Base-by-base conservation (phyloP, 1,284 basidiomycete species). In the Puccinia triticina region DNA sequence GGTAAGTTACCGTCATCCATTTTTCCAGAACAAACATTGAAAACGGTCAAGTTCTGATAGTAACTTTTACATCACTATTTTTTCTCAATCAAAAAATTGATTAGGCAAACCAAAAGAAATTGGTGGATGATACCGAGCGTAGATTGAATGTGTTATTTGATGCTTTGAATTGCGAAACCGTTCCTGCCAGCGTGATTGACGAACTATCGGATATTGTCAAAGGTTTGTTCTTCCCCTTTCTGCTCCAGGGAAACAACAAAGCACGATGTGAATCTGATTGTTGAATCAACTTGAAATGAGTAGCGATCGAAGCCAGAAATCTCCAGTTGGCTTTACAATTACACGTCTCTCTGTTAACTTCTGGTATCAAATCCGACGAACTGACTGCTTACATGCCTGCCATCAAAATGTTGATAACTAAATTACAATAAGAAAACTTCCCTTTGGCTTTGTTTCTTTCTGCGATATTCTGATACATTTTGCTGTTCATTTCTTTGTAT, bases 141-240 rank as follows among this genome's bases (percentile, higher is more conserved):
- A 90, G 96, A 40, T 89, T 97, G 86, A 95, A 93, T 87, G 90
- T 92, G 4, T 88, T 98, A 77, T 96, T 96, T 85, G 96, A 98
- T 87, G 92, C 92, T 43, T 88, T 98, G 84, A 98, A 98, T 88
- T 96, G 94, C 86, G 94, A 94, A 85, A 93, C 93, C 10, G 87
- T 98, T 12, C 85, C 86, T 21, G 72, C 84, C 7, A 83, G 85
- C 75, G 83, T 86, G 18, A 83, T 86, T 4, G 84, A 85, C 29
- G 83, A 84, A 53, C 84, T 88, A 32, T 83, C 85, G 77, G 86
- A 87, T 83, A 85, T 88, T 14, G 85, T 85, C 37, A 84, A 83
- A 76, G 85, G 85, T 86, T 61, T 67, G 85, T 69, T 23, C 34
- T 73, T 29, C 21, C 46, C 21, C 55, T 43, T 73, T 26, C 29